phyloP scores from a whole-genome alignment of 805 yeast species.

The Kluyveromyces dobzhanskii region DNA sequence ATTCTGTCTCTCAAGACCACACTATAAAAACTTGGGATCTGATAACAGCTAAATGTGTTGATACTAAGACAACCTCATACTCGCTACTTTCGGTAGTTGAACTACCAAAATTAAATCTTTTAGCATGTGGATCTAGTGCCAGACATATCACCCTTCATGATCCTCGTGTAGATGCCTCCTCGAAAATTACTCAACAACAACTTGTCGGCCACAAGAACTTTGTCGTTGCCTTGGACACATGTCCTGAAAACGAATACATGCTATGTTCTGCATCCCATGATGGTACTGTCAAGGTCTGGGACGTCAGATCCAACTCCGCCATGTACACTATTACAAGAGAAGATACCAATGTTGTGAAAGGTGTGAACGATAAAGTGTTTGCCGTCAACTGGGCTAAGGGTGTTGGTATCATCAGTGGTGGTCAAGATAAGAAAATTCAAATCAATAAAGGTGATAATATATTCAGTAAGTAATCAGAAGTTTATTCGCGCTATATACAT shows the following conservation, averaged over 20 bases:
- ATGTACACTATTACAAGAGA: conserved; percentile 79
- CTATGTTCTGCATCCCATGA: conserved; percentile 92
- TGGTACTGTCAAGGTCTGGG: conserved; percentile 95
- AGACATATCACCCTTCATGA: conserved; percentile 92
- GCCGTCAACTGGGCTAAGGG: conserved; percentile 76
- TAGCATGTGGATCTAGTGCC: conserved; percentile 96
- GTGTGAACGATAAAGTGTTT: conserved; percentile 60
- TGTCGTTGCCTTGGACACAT: conserved; percentile 67
- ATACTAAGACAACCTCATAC: conserved; percentile 79
- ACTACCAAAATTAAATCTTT: conserved; percentile 55
- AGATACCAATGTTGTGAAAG: conserved; percentile 34
- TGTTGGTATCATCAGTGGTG: conserved; percentile 85
- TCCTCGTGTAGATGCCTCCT: conserved; percentile 59
- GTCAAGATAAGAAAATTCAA: conserved; percentile 88
- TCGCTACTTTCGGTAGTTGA: conserved; percentile 71
- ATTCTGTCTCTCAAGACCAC: conserved; percentile 94
- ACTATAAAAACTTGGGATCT: conserved; percentile 95
- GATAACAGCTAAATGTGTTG: conserved; percentile 76
- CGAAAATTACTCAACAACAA: conserved; percentile 59
- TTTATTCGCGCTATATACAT: not conserved
- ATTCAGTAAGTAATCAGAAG: conserved; percentile 14
- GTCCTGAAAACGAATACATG: conserved; percentile 74
- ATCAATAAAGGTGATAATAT: conserved; percentile 47
- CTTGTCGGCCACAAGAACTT: conserved; percentile 86
- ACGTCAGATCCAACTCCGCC: conserved; percentile 74